These are phyloP conservation scores for Ormosia semicastrata DNA, from an alignment of 306 rosid species.

Conservation along the genomic window DNA sequence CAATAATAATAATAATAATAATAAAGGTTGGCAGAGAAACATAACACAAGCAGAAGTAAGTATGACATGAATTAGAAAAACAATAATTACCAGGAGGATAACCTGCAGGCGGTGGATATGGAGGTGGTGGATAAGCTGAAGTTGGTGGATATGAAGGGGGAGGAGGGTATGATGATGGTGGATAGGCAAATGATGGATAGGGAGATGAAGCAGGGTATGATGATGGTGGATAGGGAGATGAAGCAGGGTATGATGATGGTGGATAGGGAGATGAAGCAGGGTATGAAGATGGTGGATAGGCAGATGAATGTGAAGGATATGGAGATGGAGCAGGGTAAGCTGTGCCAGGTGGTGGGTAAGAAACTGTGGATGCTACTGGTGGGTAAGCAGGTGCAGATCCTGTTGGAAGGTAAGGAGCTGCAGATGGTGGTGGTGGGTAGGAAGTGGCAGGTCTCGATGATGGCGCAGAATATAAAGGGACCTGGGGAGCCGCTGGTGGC, in stretches of 20 bases:
- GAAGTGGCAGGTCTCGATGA: constrained; percentile 26
- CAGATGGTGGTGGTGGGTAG: constrained; percentile 19
- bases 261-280: constrained; percentile 8
- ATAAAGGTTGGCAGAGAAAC: not conserved
- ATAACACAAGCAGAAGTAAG: not conserved
- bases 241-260: not conserved
- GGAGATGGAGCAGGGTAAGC: constrained; percentile 33
- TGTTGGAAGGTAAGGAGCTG: constrained; percentile 5
- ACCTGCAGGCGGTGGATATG: constrained; percentile 48
- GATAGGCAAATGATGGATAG: constrained; percentile 10
- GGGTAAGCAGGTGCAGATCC: constrained; percentile 22
- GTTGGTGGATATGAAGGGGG: not conserved
- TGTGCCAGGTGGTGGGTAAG: constrained; percentile 9
- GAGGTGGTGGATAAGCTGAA: constrained; percentile 45
- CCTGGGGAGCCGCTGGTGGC: constrained; percentile 27
- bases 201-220: not conserved
- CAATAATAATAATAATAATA: not conserved
- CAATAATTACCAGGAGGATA: constrained; percentile 51
- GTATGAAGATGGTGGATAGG: not conserved
- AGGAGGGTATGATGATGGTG: constrained; percentile 30
- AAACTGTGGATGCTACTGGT: not conserved
- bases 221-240: not conserved
- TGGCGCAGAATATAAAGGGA: constrained; percentile 35
- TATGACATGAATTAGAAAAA: not conserved
- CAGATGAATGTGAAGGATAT: constrained; percentile 34